Base-by-base conservation (phyloP, 257 asterid species). In the Coffea canephora region DNA sequence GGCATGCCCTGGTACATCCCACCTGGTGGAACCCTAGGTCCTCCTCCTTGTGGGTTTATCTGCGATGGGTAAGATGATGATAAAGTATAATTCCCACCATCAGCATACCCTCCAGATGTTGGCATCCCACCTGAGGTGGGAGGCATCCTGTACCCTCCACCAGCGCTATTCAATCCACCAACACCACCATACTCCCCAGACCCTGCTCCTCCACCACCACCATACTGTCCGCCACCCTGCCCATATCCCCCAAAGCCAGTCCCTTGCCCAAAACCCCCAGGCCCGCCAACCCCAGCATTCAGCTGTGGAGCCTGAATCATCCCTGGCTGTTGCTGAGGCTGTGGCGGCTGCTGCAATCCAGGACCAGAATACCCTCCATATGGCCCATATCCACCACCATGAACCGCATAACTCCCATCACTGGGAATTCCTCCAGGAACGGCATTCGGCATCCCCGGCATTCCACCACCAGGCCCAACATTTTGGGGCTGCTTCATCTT, bases 1-100 rank as follows among this genome's bases (percentile, higher is more conserved):
- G 94, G 97, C 91, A 89, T 88, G 25, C 97, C 97, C 90, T 87
- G 98, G 86, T 93, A 95, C 78, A 81, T 82, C 27, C 88, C 88
- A 75, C 90, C 88, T 41, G 93, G 82, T 7, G 97, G 97, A 83
- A 87, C 89, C 81, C 98, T 89, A 9, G 92, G 91, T 21, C 94
- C 97, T 8, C 85, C 80, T 57, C 90, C 91, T 27, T 88, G 92
- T 79, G 88, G 98, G 74, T 74, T 87, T 16, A 81, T 84, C 83
- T 90, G 97, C 49, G 95, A 64, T 6, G 89, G 92, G 82, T 91
- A 93, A n/a, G 84, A 69, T 0, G 90, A 8, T 69, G 79, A 86
- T 78, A 80, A 62, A 34, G 91, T 94, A 80, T 91, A 95, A 83
- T 80, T 89, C 69, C 93, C 97, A 39, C 88, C 83, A 70, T 93